Conservation (phyloP, 805 yeast species). For the Kuraishia hungarica region DNA sequence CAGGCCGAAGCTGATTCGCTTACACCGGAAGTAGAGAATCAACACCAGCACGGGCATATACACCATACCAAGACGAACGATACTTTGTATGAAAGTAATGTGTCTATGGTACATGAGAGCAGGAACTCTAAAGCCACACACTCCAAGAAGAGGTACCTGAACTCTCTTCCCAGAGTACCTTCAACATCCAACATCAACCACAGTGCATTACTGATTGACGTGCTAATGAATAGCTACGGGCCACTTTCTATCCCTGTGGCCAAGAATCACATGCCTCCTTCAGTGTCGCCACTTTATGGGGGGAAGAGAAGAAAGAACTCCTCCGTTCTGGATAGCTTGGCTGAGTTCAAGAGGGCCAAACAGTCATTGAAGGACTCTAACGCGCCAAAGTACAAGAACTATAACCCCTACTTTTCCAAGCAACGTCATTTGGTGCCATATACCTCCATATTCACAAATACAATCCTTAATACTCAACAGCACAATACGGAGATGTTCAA, state of each 20-base stretch:
- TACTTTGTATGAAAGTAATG: neutral
- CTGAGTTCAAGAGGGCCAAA: constrained; percentile 16
- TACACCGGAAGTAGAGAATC: neutral
- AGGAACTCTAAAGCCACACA: neutral
- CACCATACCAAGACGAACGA: neutral
- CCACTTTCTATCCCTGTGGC: constrained; percentile 17
- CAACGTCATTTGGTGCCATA: constrained; percentile 15
- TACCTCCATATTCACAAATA: constrained; percentile 21
- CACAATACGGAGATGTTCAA: constrained; percentile 24
- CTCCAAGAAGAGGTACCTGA: constrained; percentile 13
- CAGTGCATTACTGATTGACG: constrained; percentile 18
- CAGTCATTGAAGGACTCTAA: constrained; percentile 2
- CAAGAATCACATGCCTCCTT: neutral
- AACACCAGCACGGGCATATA: neutral
- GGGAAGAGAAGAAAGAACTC: constrained; percentile 5
- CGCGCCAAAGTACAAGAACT: constrained; percentile 9
- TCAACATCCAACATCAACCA: constrained; percentile 20
- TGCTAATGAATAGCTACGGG: constrained; percentile 18
- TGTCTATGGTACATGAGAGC: neutral
- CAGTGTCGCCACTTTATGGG: neutral
- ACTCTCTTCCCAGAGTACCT: constrained; percentile 24
- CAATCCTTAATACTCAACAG: constrained; percentile 24
- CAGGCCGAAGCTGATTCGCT: neutral
- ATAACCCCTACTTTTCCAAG: constrained; percentile 20
- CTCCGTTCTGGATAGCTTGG: constrained; percentile 18